These are phyloP conservation scores for Didymosphaeria variabile DNA, from an alignment of 2,329 filamentous ascomycete species.

Conservation along the genomic window DNA sequence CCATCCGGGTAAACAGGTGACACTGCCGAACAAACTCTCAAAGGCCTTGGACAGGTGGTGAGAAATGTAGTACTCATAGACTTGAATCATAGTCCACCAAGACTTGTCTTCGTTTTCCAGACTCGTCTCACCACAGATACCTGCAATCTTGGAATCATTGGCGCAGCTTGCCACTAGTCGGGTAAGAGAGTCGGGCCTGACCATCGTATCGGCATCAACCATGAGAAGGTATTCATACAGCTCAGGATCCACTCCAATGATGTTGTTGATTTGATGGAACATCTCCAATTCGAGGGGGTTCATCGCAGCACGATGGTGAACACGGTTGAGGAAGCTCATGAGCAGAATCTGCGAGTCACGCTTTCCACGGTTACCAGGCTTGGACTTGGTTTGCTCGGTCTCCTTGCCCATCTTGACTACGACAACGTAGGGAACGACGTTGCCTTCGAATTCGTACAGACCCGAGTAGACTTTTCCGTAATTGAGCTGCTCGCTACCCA, in stretches of 20 bases:
- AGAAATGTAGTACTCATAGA: constrained; percentile 99
- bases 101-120: constrained; percentile 93
- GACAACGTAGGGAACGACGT: constrained; percentile 95
- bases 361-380: constrained; percentile 97
- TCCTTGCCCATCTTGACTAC: constrained; percentile 98
- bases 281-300: constrained; percentile 95
- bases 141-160: constrained; percentile 94
- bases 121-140: constrained; percentile 96
- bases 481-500: constrained; percentile 91
- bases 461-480: constrained; percentile 99
- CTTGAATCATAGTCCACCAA: constrained; percentile 99
- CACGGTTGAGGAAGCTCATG: constrained; percentile 97
- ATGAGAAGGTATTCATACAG: constrained; percentile 97
- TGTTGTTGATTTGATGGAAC: constrained; percentile 99
- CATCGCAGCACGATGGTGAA: constrained; percentile 94
- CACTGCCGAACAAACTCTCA: constrained; percentile 95
- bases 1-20: constrained; percentile 99
- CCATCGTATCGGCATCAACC: constrained; percentile 97
- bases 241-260: constrained; percentile 97
- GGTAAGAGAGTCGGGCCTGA: constrained; percentile 90
- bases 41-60: constrained; percentile 97
- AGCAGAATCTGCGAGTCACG: constrained; percentile 96
- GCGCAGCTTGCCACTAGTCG: constrained; percentile 90
- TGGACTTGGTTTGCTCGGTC: constrained; percentile 87
- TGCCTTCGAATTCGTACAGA: constrained; percentile 96